Percentiles rank a stretch among this genome's conserved stretches.
These are phyloP conservation scores for Aspergillus carlsbadensis DNA, from an alignment of 495 filamentous ascomycete genomes.

Conservation along the genomic window DNA sequence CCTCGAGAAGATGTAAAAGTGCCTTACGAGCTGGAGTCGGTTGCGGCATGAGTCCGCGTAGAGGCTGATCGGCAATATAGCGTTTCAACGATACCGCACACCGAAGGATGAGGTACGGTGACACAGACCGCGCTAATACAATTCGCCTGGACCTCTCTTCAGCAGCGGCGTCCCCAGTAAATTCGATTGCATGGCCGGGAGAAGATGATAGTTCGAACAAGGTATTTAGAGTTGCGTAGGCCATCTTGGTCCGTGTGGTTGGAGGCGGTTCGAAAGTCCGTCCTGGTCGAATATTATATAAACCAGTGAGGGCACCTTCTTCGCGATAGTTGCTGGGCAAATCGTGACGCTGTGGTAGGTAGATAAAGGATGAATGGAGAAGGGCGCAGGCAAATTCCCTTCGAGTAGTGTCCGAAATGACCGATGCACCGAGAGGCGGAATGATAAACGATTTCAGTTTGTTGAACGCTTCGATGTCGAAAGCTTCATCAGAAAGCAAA, in stretches of 20 bases:
- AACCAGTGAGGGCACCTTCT: slow-evolving; percentile 53
- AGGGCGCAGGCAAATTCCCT: slow-evolving; percentile 71
- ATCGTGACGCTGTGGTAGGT: slow-evolving; percentile 65
- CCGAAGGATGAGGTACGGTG: slow-evolving; percentile 82
- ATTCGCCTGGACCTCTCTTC: slow-evolving; percentile 27
- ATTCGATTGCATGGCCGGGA: neutral
- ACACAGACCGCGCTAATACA: slow-evolving; percentile 70
- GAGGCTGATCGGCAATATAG: slow-evolving; percentile 89
- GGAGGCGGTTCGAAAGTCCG: slow-evolving; percentile 68
- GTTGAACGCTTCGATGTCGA: slow-evolving; percentile 75
- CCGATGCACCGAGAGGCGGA: slow-evolving; percentile 63
- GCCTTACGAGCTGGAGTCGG: slow-evolving; percentile 78
- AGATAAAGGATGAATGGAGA: slow-evolving; percentile 82
- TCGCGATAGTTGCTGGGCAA: slow-evolving; percentile 48
- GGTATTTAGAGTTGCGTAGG: slow-evolving; percentile 77
- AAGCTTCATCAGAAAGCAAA: slow-evolving; percentile 55
- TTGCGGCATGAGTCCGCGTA: slow-evolving; percentile 89
- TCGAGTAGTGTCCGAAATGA: slow-evolving; percentile 64
- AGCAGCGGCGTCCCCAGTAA: neutral
- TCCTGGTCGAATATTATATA: slow-evolving; percentile 66
- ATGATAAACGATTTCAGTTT: slow-evolving; percentile 69
- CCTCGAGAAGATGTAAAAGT: slow-evolving; percentile 66
- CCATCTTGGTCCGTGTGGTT: slow-evolving; percentile 66
- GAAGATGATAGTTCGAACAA: slow-evolving; percentile 69
- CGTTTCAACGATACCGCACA: slow-evolving; percentile 73